Evolutionary conservation across 495 filamentous ascomycete genomes (phyloP), one percentile per base, ranked within the genome.

Genomic region (Podospora sp.): DNA sequence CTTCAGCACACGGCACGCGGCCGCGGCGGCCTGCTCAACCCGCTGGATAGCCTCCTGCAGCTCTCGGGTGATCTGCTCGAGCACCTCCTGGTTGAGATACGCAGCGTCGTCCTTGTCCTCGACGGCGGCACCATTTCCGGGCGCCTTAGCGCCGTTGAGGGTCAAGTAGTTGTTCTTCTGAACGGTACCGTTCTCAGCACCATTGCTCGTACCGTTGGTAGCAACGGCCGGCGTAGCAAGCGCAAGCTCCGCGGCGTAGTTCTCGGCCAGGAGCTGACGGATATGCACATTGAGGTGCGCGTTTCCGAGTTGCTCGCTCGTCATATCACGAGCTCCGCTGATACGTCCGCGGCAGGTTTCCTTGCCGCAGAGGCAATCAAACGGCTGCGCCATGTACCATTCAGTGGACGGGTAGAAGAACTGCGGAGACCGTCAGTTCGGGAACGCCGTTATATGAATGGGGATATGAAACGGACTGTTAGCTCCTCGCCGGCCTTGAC

Each of bases 391-490:
- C 90, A 92, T 92, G 65, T 83, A 71, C 88, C 88, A 93, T 77
- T 93, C 90, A 4, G 89, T 89, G 63, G 85, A 89, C 7, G 90
- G 90, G 73, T 93, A 93, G 79, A 93, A 93, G 82, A 91, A 92
- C 63, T 75, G 62, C 18, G 36, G 25, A n/a, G 24, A 18, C 53
- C 56, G 24, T 29, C 56, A 20, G 12, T 6, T 22, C 18, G 56
- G 11, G 16, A 21, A 46, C n/a, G 24, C 50, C 4, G 58, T 21
- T 26, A 46, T 59, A 25, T 46, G 60, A 64, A 56, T 52, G 52
- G 58, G 60, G 62, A 57, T 59, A 33, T 21, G 59, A 62, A 53
- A 78, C 79, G 57, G 66, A 82, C 80, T 29, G 90, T 92, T 52
- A 92, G 75, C 63, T 87, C 84, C 61, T 92, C 86, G 36, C 89